Conservation (phyloP, 2,329 filamentous ascomycete species). For the Apiospora rasikravindrae region DNA sequence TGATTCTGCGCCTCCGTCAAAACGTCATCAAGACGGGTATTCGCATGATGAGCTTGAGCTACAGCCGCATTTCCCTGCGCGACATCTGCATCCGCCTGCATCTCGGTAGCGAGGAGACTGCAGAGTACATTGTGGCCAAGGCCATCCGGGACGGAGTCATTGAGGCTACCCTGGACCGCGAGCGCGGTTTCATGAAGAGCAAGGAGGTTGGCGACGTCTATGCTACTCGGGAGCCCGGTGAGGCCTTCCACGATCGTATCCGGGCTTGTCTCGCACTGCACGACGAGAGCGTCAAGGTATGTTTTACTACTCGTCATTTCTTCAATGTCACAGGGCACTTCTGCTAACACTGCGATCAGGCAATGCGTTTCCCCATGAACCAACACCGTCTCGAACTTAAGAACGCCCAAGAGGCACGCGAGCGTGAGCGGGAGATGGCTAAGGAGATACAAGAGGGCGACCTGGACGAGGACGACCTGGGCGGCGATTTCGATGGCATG, state of each 20-base stretch:
- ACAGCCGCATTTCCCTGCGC: constrained; percentile 93
- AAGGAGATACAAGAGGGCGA: constrained; percentile 99
- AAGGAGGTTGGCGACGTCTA: constrained; percentile 97
- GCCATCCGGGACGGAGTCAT: constrained; percentile 97
- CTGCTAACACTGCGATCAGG: constrained; percentile 56
- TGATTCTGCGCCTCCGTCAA: constrained; percentile 73
- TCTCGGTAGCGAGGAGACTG: constrained; percentile 93
- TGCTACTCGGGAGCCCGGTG: constrained; percentile 90
- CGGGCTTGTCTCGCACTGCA: constrained; percentile 88
- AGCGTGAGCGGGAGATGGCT: constrained; percentile 93
- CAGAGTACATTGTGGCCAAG: constrained; percentile 99
- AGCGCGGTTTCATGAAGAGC: constrained; percentile 97
- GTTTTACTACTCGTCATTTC: constrained; percentile 29
- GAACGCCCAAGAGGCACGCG: constrained; percentile 97
- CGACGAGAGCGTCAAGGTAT: constrained; percentile 97
- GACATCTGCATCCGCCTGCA: constrained; percentile 97
- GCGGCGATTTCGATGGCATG: constrained; percentile 95
- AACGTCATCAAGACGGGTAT: constrained; percentile 20
- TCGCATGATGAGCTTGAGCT: constrained; percentile 93
- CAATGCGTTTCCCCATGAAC: constrained; percentile 99
- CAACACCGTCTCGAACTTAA: constrained; percentile 96
- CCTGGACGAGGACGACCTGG: constrained; percentile 93
- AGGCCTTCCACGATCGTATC: constrained; percentile 98
- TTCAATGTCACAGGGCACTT: neutral
- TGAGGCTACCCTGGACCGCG: constrained; percentile 90